Evolutionary conservation across 768 basidiomycete genomes (phyloP).

Genomic region (Auriscalpium orientale): DNA sequence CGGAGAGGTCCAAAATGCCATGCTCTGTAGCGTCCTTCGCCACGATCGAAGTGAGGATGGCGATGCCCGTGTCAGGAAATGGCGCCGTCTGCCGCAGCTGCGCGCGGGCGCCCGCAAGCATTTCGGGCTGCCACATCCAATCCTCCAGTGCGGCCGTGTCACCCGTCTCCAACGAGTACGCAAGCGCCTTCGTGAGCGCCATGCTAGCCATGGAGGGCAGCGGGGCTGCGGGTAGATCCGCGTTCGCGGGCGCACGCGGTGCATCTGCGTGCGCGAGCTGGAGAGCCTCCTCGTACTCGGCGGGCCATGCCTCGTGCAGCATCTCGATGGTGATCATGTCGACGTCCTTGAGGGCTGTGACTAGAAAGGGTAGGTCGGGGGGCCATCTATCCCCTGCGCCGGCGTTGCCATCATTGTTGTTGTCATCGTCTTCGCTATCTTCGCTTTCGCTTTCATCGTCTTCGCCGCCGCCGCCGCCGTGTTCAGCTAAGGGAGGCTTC

Average conservation of each 20-base stretch:
- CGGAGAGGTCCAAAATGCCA: not conserved
- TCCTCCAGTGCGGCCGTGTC: not conserved
- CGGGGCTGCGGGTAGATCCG: not conserved
- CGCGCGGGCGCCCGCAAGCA: not conserved
- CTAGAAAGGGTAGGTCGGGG: no score
- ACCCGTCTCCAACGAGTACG: not conserved
- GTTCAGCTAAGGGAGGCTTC: not conserved
- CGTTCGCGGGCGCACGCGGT: not conserved
- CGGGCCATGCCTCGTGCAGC: conserved; percentile 1
- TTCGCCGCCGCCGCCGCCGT: not conserved
- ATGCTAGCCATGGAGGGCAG: not conserved
- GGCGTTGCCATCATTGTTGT: no score
- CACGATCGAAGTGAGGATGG: not conserved
- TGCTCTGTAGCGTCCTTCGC: not conserved
- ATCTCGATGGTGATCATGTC: not conserved
- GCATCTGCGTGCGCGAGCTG: not conserved
- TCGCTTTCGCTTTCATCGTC: no score
- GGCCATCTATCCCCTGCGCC: no score
- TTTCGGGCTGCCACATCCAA: not conserved
- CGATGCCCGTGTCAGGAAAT: not conserved
- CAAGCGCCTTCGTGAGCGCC: not conserved
- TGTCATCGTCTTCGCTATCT: no score
- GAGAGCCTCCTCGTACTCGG: not conserved
- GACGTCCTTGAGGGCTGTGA: not conserved
- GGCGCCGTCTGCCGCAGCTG: not conserved